Evolutionary conservation across 129 eudicot genomes (phyloP), one percentile per base, ranked within the genome.

Genomic region (Artemisia argyi): DNA sequence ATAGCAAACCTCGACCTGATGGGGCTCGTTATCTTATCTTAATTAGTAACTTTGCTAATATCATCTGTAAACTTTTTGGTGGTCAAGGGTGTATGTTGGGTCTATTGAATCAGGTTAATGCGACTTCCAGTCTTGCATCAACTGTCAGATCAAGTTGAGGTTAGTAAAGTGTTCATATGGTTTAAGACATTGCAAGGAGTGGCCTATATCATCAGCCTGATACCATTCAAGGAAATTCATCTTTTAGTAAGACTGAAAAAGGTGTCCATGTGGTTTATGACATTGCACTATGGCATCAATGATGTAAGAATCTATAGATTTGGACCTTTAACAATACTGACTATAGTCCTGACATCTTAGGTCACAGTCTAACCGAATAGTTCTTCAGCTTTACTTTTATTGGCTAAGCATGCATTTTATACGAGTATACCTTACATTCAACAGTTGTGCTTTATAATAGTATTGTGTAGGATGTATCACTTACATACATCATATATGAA

Each of bases 391-490:
- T 39, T 62, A 73, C 61, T 16, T 26, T 61, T 30, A 26, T 28
- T 18, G 61, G 10, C 52, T 4, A 28, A 17, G 52, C 70, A 49
- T 50, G 62, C 61, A 61, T 73, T 73, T 50, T 62, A 61, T 65
- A 74, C 52, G 55, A 30, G 53, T 64, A 61, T 57, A 15, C 32
- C 66, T 63, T 52, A 20, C 11, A 13, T 73, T 73, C 24, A 51
- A 18, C 17, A 13, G 22, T 51, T 35, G 39, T 73, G 44, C 53
- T 18, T 50, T 63, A 24, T 62, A 26, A 39, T 39, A 39, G 2
- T 6, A 39, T 32, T 2, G 42, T 39, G 10, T 39, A 39, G 2
- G 1, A 7, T 7, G 46, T 39, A 39, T 39, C 46, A 7, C 46
- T 39, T 32, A 32, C 42, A 32, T 32, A 32, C 42, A 32, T 32